Evolutionary conservation across 768 basidiomycete species (phyloP).

Genomic region (Tephrocybe rancida): DNA sequence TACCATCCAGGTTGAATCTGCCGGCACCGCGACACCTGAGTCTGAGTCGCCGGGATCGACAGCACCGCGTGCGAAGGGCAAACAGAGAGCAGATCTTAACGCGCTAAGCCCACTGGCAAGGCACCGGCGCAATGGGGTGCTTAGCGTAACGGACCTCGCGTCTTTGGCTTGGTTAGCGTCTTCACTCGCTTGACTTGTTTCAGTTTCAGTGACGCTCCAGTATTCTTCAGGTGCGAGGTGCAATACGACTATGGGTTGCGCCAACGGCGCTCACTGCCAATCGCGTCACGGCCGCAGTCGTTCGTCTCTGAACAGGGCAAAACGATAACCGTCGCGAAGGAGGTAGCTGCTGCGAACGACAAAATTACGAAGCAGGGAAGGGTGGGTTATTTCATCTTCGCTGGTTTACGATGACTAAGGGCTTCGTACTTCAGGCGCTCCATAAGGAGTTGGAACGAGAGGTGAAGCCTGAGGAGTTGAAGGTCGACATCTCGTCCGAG

Average conservation of each 20-base stretch:
- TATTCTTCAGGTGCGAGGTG: constrained; percentile 76
- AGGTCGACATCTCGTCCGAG: constrained; percentile 48
- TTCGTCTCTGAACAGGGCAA: constrained; percentile 65
- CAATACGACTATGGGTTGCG: constrained; percentile 78
- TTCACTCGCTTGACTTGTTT: background rate
- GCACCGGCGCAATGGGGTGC: constrained; percentile 45
- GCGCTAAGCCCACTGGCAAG: constrained; percentile 36
- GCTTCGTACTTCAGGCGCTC: constrained; percentile 48
- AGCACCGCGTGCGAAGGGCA: background rate
- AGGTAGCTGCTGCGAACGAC: constrained; percentile 58
- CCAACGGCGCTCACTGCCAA: constrained; percentile 51
- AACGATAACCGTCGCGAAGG: constrained; percentile 52
- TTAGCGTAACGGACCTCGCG: constrained; percentile 68
- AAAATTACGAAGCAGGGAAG: constrained; percentile 51
- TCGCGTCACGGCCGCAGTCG: constrained; percentile 52
- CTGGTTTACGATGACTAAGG: background rate
- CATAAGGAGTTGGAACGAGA: constrained; percentile 81
- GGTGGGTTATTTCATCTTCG: constrained; percentile 36
- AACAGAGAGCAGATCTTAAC: background rate
- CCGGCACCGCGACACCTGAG: background rate
- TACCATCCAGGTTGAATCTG: constrained; percentile 32
- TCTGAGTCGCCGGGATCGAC: constrained; percentile 1
- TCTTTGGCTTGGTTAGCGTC: constrained; percentile 57
- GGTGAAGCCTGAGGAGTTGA: constrained; percentile 57
- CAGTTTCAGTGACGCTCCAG: too few species aligned